Base-by-base conservation (phyloP, 768 basidiomycete species). In the Ramaria sp. region DNA sequence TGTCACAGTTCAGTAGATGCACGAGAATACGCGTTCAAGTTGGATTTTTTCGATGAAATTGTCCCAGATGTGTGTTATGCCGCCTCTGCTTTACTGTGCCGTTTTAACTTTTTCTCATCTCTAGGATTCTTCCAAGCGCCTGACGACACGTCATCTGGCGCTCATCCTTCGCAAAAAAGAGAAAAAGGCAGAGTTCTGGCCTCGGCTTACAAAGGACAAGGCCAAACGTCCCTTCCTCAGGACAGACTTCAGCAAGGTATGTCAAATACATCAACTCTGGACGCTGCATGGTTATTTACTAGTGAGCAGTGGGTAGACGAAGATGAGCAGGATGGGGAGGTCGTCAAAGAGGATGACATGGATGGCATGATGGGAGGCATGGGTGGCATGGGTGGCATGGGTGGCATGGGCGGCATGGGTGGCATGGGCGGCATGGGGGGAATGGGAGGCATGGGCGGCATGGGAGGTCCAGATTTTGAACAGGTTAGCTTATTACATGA, bases 191-290 rank as follows among this genome's bases (percentile, higher is more conserved):
- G 95, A 92, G 63, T 98, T 79, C 71, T 98, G 95, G 95, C 89
- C 91, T 24, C 81, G 94, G 58, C 75, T 98, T 52, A 92, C 89
- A 48, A 92, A 95, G 70, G 88, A 88, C 59, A 94, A 92, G 70
- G 66, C 80, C 59, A 89, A 80, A 71, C 82, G 77, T 51, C 74
- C 83, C 57, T 94, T 81, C 72, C 73, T 97, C 70, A 97, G 96
- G 79, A 96, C 92, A 46, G 91, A 97, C 70, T 97, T 97, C 69
- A 76, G 76, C 62, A 95, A 89, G 67, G 69, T 69, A 39, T n/a
- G n/a, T 19, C 15, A n/a, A 41, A 64, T 46, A 13, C 34, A 10
- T 54, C 50, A 59, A 34, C 4, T 34, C 17, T 20, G 11, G 12
- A 19, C 39, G 31, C 56, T 17, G 11, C 50, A 15, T 2, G 31